Base-by-base conservation (phyloP, 768 basidiomycete species). In the Leccinum barrowsii region DNA sequence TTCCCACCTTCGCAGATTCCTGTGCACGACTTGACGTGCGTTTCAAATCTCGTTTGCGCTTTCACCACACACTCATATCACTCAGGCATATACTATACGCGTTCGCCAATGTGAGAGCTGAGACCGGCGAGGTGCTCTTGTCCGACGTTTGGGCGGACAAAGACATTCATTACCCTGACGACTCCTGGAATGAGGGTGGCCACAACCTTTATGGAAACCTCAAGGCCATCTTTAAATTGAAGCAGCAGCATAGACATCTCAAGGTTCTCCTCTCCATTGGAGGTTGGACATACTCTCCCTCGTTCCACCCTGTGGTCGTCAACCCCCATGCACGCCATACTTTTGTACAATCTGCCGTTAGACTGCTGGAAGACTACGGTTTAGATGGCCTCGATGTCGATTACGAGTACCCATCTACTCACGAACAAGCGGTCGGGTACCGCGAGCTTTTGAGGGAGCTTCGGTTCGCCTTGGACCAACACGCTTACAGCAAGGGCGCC, bases 131-230 rank as follows among this genome's bases (percentile, higher is more conserved):
- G 67, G 95, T 98, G 19, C 75, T 83, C 66, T 74, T 98, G 54
- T 95, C 93, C 37, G 97, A 99, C 65, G 71, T 79, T 2, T 98
- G 96, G 96, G 88, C 94, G 0, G 97, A 99, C 77, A 85, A 95
- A 67, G 93, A 98, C 70, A 98, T 98, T 49, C 97, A 98, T 71
- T 95, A 96, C 70, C 86, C 89, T 0, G 91, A 89, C 7, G 97
- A 99, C 73, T 89, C 88, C 4, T 99, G 97, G 97, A 89, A 94
- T 63, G 96, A 98, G 54, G 70, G 70, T 26, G 94, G 94, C 47
- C 87, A 80, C 61, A 97, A 98, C 73, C 83, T 98, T 17, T 98
- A 96, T 66, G 95, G 95, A 54, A 96, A 96, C 73, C 84, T 98
- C 76, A 97, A 96, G 70, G 91, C 90, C 52, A 83, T 98, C 58